These are phyloP conservation scores for Symbiodinium pilosum DNA, from an alignment of 73 alveolate genomes.

Conservation along the genomic window DNA sequence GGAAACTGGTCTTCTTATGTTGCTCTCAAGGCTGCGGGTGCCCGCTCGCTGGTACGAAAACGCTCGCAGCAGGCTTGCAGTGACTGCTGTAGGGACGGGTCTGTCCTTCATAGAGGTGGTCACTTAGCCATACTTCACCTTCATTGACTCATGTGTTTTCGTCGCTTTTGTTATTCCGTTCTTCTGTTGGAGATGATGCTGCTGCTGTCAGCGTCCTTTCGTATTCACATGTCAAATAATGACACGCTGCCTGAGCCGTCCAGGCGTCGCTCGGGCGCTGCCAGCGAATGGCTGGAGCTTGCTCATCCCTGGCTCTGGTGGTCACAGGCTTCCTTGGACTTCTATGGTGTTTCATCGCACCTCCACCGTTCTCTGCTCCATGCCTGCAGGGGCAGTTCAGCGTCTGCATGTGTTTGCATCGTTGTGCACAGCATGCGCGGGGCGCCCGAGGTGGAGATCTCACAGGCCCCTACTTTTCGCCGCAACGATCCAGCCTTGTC, in stretches of 20 bases:
- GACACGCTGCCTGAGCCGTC: no score
- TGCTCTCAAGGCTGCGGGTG: constrained; percentile 5
- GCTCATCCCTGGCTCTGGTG: not conserved
- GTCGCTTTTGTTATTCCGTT: no score
- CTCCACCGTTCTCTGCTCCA: constrained; percentile 42
- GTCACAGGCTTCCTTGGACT: constrained; percentile 33
- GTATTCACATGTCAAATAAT: no score
- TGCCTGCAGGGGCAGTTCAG: not conserved
- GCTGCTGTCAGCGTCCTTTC: no score
- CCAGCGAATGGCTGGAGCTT: not conserved
- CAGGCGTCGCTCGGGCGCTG: not conserved
- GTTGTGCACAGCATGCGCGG: no score
- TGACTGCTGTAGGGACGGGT: no score
- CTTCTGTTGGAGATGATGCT: no score
- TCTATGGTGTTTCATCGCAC: constrained; percentile 66
- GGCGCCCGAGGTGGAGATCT: constrained; percentile 8
- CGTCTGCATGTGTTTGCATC: not conserved
- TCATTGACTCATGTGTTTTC: no score
- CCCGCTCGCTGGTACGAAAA: not conserved
- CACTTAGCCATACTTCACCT: no score
- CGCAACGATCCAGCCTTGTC: constrained; percentile 66
- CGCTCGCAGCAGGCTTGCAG: no score
- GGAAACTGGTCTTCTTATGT: not conserved
- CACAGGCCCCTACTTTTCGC: constrained; percentile 35
- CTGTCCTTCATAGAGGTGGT: no score